These are phyloP conservation scores for Tulasnella sp. DNA, from an alignment of 768 basidiomycete genomes.

Conservation along the genomic window DNA sequence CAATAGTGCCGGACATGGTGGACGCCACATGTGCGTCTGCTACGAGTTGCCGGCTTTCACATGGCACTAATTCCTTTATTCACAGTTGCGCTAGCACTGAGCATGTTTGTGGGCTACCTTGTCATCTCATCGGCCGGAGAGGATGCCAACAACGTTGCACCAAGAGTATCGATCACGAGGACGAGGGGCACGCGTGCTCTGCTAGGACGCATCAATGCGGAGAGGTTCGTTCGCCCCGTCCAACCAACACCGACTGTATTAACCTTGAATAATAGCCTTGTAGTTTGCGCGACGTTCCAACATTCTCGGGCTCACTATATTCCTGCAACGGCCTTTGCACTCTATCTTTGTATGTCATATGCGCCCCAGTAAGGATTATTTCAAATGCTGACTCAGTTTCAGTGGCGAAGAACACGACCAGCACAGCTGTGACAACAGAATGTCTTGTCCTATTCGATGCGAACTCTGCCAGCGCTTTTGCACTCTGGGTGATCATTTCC, in stretches of 20 bases:
- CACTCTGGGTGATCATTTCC: conserved; percentile 39
- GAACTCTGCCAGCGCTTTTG: conserved; percentile 48
- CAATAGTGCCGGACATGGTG: conserved; percentile 49
- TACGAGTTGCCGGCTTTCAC: background rate
- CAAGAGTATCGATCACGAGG: conserved; percentile 42
- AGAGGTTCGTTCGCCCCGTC: conserved; percentile 29
- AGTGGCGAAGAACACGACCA: conserved; percentile 38
- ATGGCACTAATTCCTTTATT: too few relatives aligned
- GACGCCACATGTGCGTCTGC: conserved; percentile 40
- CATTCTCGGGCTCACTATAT: conserved; percentile 26
- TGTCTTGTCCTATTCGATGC: conserved; percentile 45
- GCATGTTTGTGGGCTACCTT: conserved; percentile 47
- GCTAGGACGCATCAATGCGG: conserved; percentile 47
- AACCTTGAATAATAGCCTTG: too few relatives aligned
- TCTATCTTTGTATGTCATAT: conserved; percentile 14
- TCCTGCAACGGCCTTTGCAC: conserved; percentile 36
- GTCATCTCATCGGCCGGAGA: conserved; percentile 35
- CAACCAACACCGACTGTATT: too few relatives aligned
- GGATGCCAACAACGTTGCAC: conserved; percentile 46
- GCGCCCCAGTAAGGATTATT: background rate
- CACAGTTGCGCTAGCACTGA: conserved; percentile 41
- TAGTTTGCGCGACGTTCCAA: conserved; percentile 27
- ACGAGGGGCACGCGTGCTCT: conserved; percentile 43
- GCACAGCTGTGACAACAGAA: conserved; percentile 40
- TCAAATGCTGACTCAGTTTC: background rate